phyloP scores from a whole-genome alignment of 2,329 filamentous ascomycete species.

The Cordyceps fumosorosea region DNA sequence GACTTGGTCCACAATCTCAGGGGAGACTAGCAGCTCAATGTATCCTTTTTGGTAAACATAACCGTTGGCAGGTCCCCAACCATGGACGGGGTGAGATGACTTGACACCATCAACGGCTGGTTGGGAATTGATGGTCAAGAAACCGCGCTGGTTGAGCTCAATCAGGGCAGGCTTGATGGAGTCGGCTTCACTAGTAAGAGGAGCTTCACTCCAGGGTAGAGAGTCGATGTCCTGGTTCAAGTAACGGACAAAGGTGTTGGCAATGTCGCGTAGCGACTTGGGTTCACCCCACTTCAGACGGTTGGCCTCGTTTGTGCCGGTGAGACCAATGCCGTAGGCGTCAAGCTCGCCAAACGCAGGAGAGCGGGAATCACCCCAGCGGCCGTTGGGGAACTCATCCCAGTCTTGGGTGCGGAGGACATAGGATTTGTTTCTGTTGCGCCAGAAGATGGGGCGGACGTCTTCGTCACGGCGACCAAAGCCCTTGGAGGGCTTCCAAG shows the following conservation, averaged over 20 bases:
- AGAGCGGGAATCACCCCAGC: slow-evolving; percentile 95
- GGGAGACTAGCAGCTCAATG: slow-evolving; percentile 81
- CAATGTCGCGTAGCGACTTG: slow-evolving; percentile 69
- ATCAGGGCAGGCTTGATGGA: slow-evolving; percentile 71
- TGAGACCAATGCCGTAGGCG: slow-evolving; percentile 87
- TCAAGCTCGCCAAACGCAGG: slow-evolving; percentile 95
- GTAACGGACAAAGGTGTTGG: slow-evolving; percentile 78
- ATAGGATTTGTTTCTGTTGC: slow-evolving; percentile 93
- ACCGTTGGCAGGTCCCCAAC: slow-evolving; percentile 91
- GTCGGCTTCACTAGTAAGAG: slow-evolving; percentile 76
- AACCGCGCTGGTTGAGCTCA: slow-evolving; percentile 74
- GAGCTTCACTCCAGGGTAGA: slow-evolving; percentile 89
- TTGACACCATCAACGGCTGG: slow-evolving; percentile 88
- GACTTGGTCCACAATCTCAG: slow-evolving; percentile 70
- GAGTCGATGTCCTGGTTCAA: slow-evolving; percentile 73
- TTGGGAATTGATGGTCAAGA: slow-evolving; percentile 96
- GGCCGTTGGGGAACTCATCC: slow-evolving; percentile 98
- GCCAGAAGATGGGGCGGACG: slow-evolving; percentile 97
- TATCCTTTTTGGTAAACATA: slow-evolving; percentile 99
- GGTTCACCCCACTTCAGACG: slow-evolving; percentile 92
- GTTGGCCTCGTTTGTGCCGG: slow-evolving; percentile 93
- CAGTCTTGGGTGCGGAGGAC: slow-evolving; percentile 93
- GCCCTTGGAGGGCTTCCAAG: slow-evolving; percentile 91
- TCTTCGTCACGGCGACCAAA: slow-evolving; percentile 87
- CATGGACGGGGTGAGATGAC: slow-evolving; percentile 78